Evolutionary conservation across 2,329 filamentous ascomycete genomes (phyloP), one percentile per base, ranked within the genome.

Genomic region (Rhexocercosporidium sp.): DNA sequence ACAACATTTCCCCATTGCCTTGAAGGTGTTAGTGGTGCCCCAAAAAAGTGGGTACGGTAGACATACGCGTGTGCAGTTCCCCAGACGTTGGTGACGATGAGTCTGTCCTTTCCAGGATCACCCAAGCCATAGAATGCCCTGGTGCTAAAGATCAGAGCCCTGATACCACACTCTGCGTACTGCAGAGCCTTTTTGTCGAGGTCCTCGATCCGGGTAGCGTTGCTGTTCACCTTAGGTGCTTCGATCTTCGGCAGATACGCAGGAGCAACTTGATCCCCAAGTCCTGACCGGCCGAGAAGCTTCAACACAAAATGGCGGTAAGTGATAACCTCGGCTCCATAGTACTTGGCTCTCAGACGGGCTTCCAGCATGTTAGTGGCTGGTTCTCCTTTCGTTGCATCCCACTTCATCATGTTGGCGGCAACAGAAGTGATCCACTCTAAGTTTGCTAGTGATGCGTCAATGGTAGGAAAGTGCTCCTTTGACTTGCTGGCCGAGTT

Each of bases 1-100:
- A 98, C 84, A 75, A 97, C 88, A 77, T 98, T 98, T 66, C 96
- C 95, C 83, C 96, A 99, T 93, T 99, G 96, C 6, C 94, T 97
- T 54, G 54, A 67, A 37, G 47, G 66, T 27, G 71, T 75, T 74
- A 78, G 73, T 70, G 66, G 61, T 46, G 44, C 61, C 47, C 27
- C 22, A 16, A 25, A 65, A 65, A 65, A 63, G 22, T 22, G 47
- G 49, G 62, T 12, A 47, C n/a, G 44, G 1, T 41, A 14, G 61
- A 88, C 93, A 88, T 92, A 97, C 92, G 95, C 94, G 84, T 97
- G 95, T 69, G 94, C 92, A 20, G 95, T 98, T 62, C 95, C 94
- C 79, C 97, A 97, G 27, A 97, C 90, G 74, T 97, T 98, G n/a
- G 95, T 98, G 64, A 98, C 90, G 61, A 97, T 90, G 9, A 92